Conservation (phyloP, 2,329 filamentous ascomycete genomes). For the Exophiala oligosperma region DNA sequence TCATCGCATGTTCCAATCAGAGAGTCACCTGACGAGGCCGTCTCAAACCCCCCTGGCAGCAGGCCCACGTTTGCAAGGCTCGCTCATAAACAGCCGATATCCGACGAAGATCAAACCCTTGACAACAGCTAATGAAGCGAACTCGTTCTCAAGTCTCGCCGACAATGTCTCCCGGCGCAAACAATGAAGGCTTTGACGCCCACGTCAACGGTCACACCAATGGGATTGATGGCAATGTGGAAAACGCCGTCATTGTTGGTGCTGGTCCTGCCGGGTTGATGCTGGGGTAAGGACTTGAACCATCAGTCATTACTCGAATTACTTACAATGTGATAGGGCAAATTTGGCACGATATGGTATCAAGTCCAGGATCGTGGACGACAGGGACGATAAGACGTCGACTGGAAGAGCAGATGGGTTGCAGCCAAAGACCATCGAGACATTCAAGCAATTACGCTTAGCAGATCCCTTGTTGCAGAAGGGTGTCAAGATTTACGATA, state of each 20-base stretch:
- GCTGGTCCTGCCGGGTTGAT: conserved; percentile 49
- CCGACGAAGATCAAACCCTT: conserved; percentile 9
- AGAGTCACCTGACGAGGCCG: background rate
- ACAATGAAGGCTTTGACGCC: conserved; percentile 32
- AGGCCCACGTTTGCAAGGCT: conserved; percentile 5
- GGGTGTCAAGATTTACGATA: conserved; percentile 71
- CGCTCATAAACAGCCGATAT: background rate
- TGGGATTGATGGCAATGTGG: conserved; percentile 25
- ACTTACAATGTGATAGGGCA: conserved; percentile 39
- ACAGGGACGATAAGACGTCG: conserved; percentile 66
- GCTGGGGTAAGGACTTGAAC: conserved; percentile 35
- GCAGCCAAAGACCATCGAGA: conserved; percentile 78
- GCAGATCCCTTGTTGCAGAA: conserved; percentile 67
- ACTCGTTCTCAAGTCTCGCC: conserved; percentile 17
- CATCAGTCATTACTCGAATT: background rate
- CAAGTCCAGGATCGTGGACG: conserved; percentile 66
- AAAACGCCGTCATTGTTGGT: conserved; percentile 39
- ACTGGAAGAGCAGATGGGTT: conserved; percentile 71
- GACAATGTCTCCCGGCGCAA: conserved; percentile 34
- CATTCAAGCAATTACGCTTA: conserved; percentile 70
- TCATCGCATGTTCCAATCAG: background rate
- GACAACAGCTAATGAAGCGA: conserved; percentile 23
- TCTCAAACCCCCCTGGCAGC: background rate
- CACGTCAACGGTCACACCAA: conserved; percentile 20
- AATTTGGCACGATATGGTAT: conserved; percentile 67